A percentile compares a stretch with the other conserved stretches of the same genome.
phyloP scores from a whole-genome alignment of 352 stramenopile genomes.

The Phytophthora pinifolia region DNA sequence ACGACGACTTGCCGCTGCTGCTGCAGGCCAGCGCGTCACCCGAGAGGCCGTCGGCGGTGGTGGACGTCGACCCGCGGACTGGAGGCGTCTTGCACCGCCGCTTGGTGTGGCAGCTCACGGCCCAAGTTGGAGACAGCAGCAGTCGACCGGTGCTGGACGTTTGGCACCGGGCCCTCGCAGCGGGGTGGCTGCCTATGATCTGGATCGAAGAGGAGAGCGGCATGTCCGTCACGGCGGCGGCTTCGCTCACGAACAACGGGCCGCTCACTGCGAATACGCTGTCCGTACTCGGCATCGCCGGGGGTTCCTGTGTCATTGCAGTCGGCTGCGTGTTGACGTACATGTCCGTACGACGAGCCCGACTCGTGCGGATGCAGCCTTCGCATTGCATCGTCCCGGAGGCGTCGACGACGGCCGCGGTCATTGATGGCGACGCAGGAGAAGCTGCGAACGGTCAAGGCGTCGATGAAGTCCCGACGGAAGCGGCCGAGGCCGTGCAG shows the following conservation, averaged over 20 bases:
- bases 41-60: slow-evolving; percentile 11
- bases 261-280: slow-evolving; percentile 20
- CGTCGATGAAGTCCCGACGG: background rate
- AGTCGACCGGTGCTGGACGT: slow-evolving; percentile 21
- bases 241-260: slow-evolving; percentile 8
- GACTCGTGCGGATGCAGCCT: slow-evolving; percentile 17
- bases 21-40: slow-evolving; percentile 25
- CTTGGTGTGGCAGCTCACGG: slow-evolving; percentile 51
- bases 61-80: slow-evolving; percentile 56
- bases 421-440: slow-evolving; percentile 2
- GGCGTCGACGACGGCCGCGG: slow-evolving; percentile 1
- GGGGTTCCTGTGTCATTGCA: slow-evolving; percentile 15
- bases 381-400: slow-evolving; percentile 22
- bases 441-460: background rate
- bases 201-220: slow-evolving; percentile 52
- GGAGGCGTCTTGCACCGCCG: slow-evolving; percentile 51
- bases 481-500: slow-evolving; percentile 5
- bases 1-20: slow-evolving; percentile 42
- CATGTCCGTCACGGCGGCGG: slow-evolving; percentile 26
- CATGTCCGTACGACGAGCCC: slow-evolving; percentile 17
- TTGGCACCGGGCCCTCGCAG: slow-evolving; percentile 38
- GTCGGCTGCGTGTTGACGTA: slow-evolving; percentile 17
- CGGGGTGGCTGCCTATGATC: slow-evolving; percentile 43
- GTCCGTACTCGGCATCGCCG: slow-evolving; percentile 9
- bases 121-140: slow-evolving; percentile 12